Evolutionary conservation across 1,284 basidiomycete genomes (phyloP), one percentile per base, ranked within the genome.

Genomic region (Ceratobasidium sp.): DNA sequence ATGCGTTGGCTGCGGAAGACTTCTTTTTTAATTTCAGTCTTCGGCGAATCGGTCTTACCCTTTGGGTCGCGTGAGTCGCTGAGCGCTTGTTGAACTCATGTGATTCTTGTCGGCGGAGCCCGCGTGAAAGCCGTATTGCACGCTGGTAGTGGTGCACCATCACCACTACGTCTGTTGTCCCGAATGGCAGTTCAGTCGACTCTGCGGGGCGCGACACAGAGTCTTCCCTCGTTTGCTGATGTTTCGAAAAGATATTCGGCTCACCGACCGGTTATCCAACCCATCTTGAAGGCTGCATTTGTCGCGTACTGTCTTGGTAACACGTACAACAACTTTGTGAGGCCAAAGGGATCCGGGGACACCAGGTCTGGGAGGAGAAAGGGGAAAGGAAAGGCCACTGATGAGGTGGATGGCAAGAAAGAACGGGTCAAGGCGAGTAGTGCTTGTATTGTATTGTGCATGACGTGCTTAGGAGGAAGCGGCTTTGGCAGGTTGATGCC

Each of bases 401-500:
- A 82, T 69, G 87, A 83, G 75, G 81, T 84, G 33, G 81, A 84
- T 16, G 83, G 85, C 73, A 91, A 92, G 48, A 90, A 90, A 51
- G 91, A 92, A 76, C 78, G 88, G 78, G 44, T 40, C 38, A 51
- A 61, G 51, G 72, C 36, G 30, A 59, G 28, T 44, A n/a, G 33
- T 40, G 61, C 42, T 38, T 36, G 25, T 54, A 36, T 38, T 33
- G 25, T 58, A 36, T 74, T 48, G 69, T 53, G 40, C 63, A 67
- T 53, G 72, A 36, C 62, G 54, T 71, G 75, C n/a, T 30, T 23
- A 63, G 48, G 38, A 30, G 36, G 42, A 30, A 14, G 3, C 28
- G 11, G 59, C 67, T 23, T 53, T 36, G n/a, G 23, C 76, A 95
- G 87, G 89, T 97, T 42, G 96, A 98, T 81, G 92, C 91, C 0